These are phyloP conservation scores for Prasinococcaceae sp. DNA, from an alignment of 139 green algal species.

Conservation along the genomic window DNA sequence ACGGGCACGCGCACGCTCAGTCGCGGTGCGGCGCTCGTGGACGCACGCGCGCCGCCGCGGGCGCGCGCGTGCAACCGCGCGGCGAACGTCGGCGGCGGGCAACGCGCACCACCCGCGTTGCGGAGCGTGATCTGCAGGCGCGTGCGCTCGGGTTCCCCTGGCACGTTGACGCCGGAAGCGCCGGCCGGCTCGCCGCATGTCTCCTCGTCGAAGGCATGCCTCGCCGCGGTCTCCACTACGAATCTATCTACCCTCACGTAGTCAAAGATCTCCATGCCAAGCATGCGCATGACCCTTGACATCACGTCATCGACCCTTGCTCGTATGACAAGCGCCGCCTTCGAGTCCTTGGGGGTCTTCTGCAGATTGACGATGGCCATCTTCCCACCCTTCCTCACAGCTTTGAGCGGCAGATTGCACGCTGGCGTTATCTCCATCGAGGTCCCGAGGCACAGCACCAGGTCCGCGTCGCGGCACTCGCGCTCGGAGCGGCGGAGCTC, in stretches of 20 bases:
- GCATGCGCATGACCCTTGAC: neutral
- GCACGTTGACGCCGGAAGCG: no score
- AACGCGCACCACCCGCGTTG: no score
- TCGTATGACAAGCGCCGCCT: slow-evolving; percentile 10
- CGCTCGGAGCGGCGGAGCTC: slow-evolving; percentile 36
- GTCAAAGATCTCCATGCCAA: neutral
- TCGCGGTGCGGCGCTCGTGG: no score
- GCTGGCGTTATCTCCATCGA: slow-evolving; percentile 79
- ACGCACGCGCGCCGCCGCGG: no score
- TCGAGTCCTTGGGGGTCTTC: slow-evolving; percentile 25
- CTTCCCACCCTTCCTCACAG: slow-evolving; percentile 17
- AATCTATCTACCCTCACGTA: neutral
- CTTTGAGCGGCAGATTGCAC: slow-evolving; percentile 57
- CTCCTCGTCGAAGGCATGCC: no score
- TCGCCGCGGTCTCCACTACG: no score
- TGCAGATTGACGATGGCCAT: slow-evolving; percentile 76
- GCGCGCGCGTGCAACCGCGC: no score
- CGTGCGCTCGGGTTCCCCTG: no score
- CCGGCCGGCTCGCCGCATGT: no score
- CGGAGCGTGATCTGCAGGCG: no score
- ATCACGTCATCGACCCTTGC: slow-evolving; percentile 4
- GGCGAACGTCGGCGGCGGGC: no score
- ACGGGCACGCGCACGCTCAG: no score
- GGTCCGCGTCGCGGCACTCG: slow-evolving; percentile 22
- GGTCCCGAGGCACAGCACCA: slow-evolving; percentile 69